phyloP scores from a whole-genome alignment of 768 basidiomycete genomes.

The Amanita muscaria region DNA sequence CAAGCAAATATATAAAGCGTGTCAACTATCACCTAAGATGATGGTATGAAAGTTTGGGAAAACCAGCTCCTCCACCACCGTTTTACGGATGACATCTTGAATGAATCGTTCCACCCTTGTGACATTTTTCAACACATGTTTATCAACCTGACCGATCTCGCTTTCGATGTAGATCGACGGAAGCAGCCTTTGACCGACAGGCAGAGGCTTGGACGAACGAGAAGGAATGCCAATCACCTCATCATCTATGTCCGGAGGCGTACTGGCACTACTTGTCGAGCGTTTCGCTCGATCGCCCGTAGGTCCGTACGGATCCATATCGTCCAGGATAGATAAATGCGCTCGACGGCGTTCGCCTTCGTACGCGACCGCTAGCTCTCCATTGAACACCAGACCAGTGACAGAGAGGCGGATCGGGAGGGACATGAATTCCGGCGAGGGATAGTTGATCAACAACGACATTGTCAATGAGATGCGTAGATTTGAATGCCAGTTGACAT shows the following conservation, averaged over 20 bases:
- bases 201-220: slow-evolving; percentile 55
- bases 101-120: slow-evolving; percentile 93
- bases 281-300: slow-evolving; percentile 47
- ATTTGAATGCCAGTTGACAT: slow-evolving; percentile 80
- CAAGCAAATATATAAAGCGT: background rate
- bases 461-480: slow-evolving; percentile 85
- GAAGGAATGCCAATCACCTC: slow-evolving; percentile 32
- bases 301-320: slow-evolving; percentile 78
- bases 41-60: slow-evolving; percentile 94
- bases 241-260: slow-evolving; percentile 59
- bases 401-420: slow-evolving; percentile 92
- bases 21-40: slow-evolving; percentile 36
- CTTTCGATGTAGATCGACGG: slow-evolving; percentile 89
- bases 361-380: slow-evolving; percentile 87
- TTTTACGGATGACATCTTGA: slow-evolving; percentile 90
- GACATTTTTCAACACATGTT: slow-evolving; percentile 93
- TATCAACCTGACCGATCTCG: slow-evolving; percentile 93
- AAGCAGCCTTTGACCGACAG: slow-evolving; percentile 75
- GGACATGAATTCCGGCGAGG: slow-evolving; percentile 93
- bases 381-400: slow-evolving; percentile 78
- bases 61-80: slow-evolving; percentile 90
- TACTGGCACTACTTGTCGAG: slow-evolving; percentile 34
- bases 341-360: slow-evolving; percentile 74
- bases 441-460: slow-evolving; percentile 93
- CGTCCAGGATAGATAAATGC: slow-evolving; percentile 85